Evolutionary conservation across 176 grass and related monocot genomes (phyloP).

Genomic region (Areca catechu): DNA sequence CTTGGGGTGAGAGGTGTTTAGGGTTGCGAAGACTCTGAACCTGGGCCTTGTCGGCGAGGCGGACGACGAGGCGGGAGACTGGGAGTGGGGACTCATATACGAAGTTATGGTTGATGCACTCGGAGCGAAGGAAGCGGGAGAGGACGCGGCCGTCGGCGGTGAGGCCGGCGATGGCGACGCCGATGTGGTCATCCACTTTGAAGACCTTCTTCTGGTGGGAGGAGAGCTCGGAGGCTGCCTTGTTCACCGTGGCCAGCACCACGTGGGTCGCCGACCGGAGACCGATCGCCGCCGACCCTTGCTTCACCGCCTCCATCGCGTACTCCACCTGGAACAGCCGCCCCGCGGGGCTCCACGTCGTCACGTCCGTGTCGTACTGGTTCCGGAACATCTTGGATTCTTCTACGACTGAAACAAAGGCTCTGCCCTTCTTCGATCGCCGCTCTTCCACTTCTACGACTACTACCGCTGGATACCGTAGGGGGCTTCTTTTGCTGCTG

Average conservation of each 20-base stretch:
- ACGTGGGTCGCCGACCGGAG: constrained; percentile 59
- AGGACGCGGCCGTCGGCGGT: constrained; percentile 85
- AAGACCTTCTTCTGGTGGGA: constrained; percentile 93
- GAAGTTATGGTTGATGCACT: constrained; percentile 95
- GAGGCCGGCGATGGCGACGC: constrained; percentile 79
- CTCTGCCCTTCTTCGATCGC: no score
- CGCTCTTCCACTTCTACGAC: no score
- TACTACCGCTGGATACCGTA: no score
- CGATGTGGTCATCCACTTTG: constrained; percentile 71
- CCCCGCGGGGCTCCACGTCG: constrained; percentile 86
- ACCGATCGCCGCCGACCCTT: constrained; percentile 81
- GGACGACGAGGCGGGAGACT: constrained; percentile 57
- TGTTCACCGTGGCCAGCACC: constrained; percentile 73
- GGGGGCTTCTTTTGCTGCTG: no score
- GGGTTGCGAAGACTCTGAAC: constrained; percentile 9
- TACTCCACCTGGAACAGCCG: constrained; percentile 98
- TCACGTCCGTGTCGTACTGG: constrained; percentile 96
- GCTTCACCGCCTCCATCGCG: constrained; percentile 99
- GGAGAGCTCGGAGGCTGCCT: constrained; percentile 77
- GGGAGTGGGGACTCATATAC: constrained; percentile 89
- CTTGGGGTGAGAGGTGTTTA: no score
- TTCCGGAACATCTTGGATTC: constrained; percentile 43
- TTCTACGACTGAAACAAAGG: no score
- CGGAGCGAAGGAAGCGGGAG: constrained; percentile 61
- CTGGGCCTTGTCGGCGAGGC: constrained; percentile 92